Percentiles rank a stretch among this genome's conserved stretches.
Evolutionary conservation across 192 early-diverging fungal species (phyloP).

Genomic region (Mortierella hygrophila): DNA sequence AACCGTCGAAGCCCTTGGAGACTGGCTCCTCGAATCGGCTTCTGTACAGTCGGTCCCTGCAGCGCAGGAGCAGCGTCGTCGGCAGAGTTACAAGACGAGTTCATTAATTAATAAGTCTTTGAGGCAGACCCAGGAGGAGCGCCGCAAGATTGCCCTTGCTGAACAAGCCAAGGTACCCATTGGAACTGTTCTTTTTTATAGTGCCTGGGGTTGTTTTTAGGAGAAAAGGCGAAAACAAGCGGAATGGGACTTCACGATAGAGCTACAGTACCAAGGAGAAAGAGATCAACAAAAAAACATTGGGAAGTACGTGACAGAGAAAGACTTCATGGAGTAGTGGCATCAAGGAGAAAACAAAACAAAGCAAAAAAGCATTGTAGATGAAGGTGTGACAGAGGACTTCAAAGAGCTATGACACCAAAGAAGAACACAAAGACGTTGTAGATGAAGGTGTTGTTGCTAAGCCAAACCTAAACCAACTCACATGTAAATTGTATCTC

Average conservation of each 20-base stretch:
- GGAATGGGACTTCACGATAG: not conserved
- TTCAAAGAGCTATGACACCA: not conserved
- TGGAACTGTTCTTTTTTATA: not conserved
- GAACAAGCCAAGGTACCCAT: constrained; percentile 57
- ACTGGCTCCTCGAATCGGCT: constrained; percentile 47
- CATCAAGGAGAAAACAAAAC: too few species aligned
- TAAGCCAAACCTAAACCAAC: not conserved
- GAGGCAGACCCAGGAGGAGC: constrained; percentile 59
- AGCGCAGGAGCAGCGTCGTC: constrained; percentile 38
- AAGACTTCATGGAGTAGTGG: too few species aligned
- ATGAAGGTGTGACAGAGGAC: not conserved
- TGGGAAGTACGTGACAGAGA: too few species aligned
- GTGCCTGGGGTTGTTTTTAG: not conserved
- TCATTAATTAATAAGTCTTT: constrained; percentile 40
- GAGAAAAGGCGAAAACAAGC: not conserved
- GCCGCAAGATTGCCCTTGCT: constrained; percentile 51
- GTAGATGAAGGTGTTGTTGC: not conserved
- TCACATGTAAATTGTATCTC: constrained; percentile 5
- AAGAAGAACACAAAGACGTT: not conserved
- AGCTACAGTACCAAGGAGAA: not conserved
- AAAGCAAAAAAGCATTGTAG: too few species aligned
- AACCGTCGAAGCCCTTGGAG: constrained; percentile 46
- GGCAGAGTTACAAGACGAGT: constrained; percentile 36
- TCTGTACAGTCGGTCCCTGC: constrained; percentile 32
- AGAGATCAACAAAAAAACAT: not conserved